Base-by-base conservation (phyloP, 305 asterid species). In the Withania somnifera region DNA sequence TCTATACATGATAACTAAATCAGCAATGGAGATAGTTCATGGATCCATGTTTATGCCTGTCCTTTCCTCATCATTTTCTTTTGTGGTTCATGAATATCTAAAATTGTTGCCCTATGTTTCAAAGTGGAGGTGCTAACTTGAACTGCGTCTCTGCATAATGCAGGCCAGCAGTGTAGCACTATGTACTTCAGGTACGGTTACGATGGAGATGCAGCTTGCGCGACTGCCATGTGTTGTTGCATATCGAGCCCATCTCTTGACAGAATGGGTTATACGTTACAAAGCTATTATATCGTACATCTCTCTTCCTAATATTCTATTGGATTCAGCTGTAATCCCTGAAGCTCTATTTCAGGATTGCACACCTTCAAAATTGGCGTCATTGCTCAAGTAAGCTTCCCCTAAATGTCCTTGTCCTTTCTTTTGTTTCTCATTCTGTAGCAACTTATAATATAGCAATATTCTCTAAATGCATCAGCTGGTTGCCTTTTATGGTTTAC, bases 141-240 rank as follows among this genome's bases (percentile, higher is more conserved):
- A 42, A 32, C n/a, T 63, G 34, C 19, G 15, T 79, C 83, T 71
- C 45, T 17, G 84, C 82, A 64, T 71, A 85, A 64, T 84, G 83
- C 95, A 95, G 98, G 97, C 97, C 64, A 94, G 99, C 90, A 82
- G 82, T 64, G 89, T 93, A 42, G 98, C 98, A 50, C 79, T 95
- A 78, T 94, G 99, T 85, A 90, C 99, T 84, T 95, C 99, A 42
- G 99, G 99, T 83, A 95, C 98, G 15, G 97, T 91, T 24, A 95
- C 95, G 2, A 89, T 94, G 88, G 99, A 95, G 82, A 81, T 94
- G 89, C 99, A 91, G 92, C 96, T 95, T 81, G 97, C 99, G 10
- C 90, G 97, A 67, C 87, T 94, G 85, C 98, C 99, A 79, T 93
- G 97, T 85, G 93, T 93, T 58, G 93, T 95, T 81, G 98, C 97